These are phyloP conservation scores for Aspergillus sp. DNA, from an alignment of 2,329 filamentous ascomycete genomes.

Conservation along the genomic window DNA sequence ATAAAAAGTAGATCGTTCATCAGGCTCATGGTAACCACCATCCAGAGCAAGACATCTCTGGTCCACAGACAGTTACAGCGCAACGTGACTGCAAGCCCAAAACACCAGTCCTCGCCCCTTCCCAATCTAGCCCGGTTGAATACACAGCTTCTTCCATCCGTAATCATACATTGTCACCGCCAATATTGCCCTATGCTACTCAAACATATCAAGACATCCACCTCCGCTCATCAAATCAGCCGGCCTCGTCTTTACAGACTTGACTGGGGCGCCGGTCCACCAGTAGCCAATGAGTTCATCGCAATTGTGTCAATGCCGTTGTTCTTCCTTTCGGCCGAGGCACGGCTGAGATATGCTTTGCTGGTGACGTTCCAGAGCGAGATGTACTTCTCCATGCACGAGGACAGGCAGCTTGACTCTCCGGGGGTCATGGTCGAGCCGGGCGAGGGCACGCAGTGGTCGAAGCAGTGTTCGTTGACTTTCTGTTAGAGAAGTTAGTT, in stretches of 20 bases:
- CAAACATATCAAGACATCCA: neutral
- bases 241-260: slow-evolving; percentile 8
- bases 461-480: slow-evolving; percentile 81
- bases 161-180: neutral
- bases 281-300: slow-evolving; percentile 25
- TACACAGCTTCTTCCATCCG: neutral
- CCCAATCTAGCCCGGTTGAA: neutral
- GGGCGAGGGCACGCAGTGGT: slow-evolving; percentile 72
- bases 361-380: slow-evolving; percentile 76
- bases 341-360: slow-evolving; percentile 64
- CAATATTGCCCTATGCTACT: neutral
- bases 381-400: slow-evolving; percentile 87
- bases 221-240: neutral
- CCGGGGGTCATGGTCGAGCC: slow-evolving; percentile 67
- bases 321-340: slow-evolving; percentile 63
- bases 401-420: slow-evolving; percentile 72
- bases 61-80: neutral
- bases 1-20: slow-evolving; percentile 23
- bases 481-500: slow-evolving; percentile 56
- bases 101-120: neutral
- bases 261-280: neutral
- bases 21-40: slow-evolving; percentile 6
- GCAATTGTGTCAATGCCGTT: slow-evolving; percentile 33
- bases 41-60: too few species aligned
- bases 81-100: neutral